These are phyloP conservation scores for Lodderomyces theae DNA, from an alignment of 1,139 yeast species.

Conservation along the genomic window DNA sequence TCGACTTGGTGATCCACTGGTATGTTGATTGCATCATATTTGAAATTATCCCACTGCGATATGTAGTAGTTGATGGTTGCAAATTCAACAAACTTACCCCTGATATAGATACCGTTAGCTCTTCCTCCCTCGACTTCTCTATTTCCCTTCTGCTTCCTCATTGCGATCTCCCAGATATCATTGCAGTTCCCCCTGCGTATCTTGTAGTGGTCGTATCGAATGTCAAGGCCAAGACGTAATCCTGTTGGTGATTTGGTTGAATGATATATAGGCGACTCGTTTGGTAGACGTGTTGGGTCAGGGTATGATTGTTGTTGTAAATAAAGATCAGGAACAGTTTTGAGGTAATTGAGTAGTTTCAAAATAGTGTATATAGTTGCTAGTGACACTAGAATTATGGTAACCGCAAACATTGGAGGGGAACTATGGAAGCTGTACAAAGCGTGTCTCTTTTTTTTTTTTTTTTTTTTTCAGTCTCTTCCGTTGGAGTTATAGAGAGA, in stretches of 20 bases:
- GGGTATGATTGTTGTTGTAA: slow-evolving; percentile 56
- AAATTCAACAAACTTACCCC: slow-evolving; percentile 18
- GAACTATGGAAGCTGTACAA: too few relatives aligned
- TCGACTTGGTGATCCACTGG: slow-evolving; percentile 8
- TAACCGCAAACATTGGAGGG: neutral
- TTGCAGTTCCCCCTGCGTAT: slow-evolving; percentile 65
- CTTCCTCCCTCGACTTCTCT: too few relatives aligned
- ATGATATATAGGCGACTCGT: slow-evolving; percentile 65
- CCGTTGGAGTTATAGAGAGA: too few relatives aligned
- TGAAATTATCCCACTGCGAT: slow-evolving; percentile 1
- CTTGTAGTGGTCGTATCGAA: slow-evolving; percentile 58
- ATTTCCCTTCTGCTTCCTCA: too few relatives aligned
- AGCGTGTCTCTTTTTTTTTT: too few relatives aligned
- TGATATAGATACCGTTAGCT: slow-evolving; percentile 17
- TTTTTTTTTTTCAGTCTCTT: neutral
- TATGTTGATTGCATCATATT: slow-evolving; percentile 8
- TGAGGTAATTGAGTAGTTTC: slow-evolving; percentile 14
- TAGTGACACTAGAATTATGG: slow-evolving; percentile 1
- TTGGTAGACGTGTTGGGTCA: slow-evolving; percentile 51
- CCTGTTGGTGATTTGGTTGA: slow-evolving; percentile 53
- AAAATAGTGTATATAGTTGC: neutral
- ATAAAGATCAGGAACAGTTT: slow-evolving; percentile 58
- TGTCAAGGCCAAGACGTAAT: slow-evolving; percentile 62
- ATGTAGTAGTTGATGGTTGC: slow-evolving; percentile 23
- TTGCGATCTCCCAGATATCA: slow-evolving; percentile 52